Evolutionary conservation across 495 filamentous ascomycete species (phyloP), one percentile per base, ranked within the genome.

Genomic region (Clohesyomyces aquaticus): DNA sequence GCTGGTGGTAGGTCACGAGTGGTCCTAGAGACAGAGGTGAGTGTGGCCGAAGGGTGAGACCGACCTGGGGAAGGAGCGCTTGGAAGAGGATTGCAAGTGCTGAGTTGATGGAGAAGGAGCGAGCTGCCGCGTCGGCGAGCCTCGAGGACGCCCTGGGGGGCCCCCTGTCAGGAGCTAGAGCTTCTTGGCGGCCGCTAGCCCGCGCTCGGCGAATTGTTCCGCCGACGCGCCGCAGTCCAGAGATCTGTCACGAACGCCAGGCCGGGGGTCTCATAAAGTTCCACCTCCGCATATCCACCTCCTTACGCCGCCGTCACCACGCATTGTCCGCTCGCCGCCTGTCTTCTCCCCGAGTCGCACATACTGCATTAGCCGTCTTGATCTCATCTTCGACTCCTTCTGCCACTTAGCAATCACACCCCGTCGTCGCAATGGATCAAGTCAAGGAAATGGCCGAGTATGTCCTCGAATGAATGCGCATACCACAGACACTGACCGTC

Each of bases 371-470:
- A n/a, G n/a, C n/a, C n/a, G n/a, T n/a, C n/a, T 54, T 90, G 89
- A 87, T 84, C 88, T 59, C 21, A 25, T 21, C 54, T 42, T 16
- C 25, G 12, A 42, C 29, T 25, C 18, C 46, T 23, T 3, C 10
- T 22, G 23, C 29, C 27, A 48, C 46, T 35, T 18, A 25, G 8
- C 12, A 16, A 49, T 50, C 55, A 43, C 35, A 46, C 28, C 23
- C 28, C 19, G 16, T 27, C 25, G 4, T 41, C 43, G 55, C 55
- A 47, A 63, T 63, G 63, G 90, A 93, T 70, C 87, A 89, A 71
- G 71, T 93, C 61, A 86, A 91, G 73, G 89, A 93, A 69, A 12
- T 71, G 28, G 64, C 68, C 43, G 68, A 71, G 58, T 66, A 66
- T 35, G 63, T 55, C 19, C 11, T 16, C 4, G 2, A n/a, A 11